A percentile compares a stretch with the other conserved stretches of the same genome.
Evolutionary conservation across 768 basidiomycete genomes (phyloP).

Genomic region (Agrocybe pediades): DNA sequence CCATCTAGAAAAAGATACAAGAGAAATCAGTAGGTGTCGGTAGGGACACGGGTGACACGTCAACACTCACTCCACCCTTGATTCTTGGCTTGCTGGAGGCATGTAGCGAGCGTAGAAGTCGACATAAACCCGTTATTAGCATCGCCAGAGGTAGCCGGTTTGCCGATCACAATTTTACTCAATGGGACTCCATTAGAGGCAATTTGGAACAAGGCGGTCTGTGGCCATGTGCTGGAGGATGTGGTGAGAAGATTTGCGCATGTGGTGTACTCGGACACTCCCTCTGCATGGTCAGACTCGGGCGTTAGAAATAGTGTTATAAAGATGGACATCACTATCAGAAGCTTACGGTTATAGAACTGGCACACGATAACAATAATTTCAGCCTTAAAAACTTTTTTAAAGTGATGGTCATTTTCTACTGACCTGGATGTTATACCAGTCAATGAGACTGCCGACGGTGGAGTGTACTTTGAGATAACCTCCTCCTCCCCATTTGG

Average conservation of each 20-base stretch:
- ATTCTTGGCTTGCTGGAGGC: slow-evolving; percentile 59
- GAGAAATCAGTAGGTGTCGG: not conserved
- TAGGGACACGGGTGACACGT: not conserved
- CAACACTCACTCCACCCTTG: slow-evolving; percentile 67
- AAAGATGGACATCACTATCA: not conserved
- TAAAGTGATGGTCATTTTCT: slow-evolving; percentile 6
- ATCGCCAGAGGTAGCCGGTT: slow-evolving; percentile 56
- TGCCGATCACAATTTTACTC: slow-evolving; percentile 75
- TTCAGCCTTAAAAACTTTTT: not conserved
- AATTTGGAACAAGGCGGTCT: slow-evolving; percentile 62
- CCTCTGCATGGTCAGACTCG: slow-evolving; percentile 43
- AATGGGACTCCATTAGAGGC: slow-evolving; percentile 56
- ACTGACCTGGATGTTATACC: slow-evolving; percentile 57
- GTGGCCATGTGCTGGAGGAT: slow-evolving; percentile 63
- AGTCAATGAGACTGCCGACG: slow-evolving; percentile 64
- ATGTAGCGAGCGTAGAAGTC: slow-evolving; percentile 55
- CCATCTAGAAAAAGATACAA: slow-evolving; percentile 24
- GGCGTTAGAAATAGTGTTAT: slow-evolving; percentile 8
- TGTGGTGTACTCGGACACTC: slow-evolving; percentile 61
- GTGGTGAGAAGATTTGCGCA: slow-evolving; percentile 58
- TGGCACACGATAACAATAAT: slow-evolving; percentile 15
- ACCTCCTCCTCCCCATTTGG: slow-evolving; percentile 46
- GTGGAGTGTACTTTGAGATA: slow-evolving; percentile 54
- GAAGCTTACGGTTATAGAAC: slow-evolving; percentile 47
- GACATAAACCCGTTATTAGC: slow-evolving; percentile 66